Conservation (phyloP, 2,329 filamentous ascomycete genomes). For the Fusarium sp. region DNA sequence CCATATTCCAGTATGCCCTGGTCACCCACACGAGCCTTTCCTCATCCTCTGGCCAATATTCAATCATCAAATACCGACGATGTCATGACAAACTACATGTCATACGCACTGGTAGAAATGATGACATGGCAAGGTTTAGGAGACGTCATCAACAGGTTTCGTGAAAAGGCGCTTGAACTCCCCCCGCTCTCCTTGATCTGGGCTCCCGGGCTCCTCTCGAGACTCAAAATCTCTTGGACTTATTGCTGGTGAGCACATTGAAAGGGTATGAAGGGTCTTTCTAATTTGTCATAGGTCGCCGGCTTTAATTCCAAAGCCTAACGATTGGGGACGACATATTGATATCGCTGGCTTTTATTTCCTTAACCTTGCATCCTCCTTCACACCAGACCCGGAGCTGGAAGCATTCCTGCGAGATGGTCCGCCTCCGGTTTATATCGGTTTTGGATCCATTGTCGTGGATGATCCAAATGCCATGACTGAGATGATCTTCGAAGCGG, state of each 20-base stretch:
- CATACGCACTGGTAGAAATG: conserved; percentile 87
- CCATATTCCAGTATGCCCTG: conserved; percentile 79
- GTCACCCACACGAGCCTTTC: conserved; percentile 85
- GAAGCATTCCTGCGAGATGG: conserved; percentile 72
- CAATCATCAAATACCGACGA: conserved; percentile 78
- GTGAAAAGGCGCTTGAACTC: conserved; percentile 76
- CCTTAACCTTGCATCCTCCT: conserved; percentile 72
- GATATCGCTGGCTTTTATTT: conserved; percentile 82
- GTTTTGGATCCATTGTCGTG: conserved; percentile 84
- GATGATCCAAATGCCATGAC: conserved; percentile 79
- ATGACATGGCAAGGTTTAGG: conserved; percentile 93
- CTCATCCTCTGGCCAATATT: conserved; percentile 86
- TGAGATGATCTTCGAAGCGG: conserved; percentile 74
- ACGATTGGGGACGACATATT: conserved; percentile 77
- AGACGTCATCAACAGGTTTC: conserved; percentile 89
- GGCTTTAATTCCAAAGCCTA: conserved; percentile 78
- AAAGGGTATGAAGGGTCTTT: no score
- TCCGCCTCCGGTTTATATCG: conserved; percentile 80
- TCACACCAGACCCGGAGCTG: conserved; percentile 71
- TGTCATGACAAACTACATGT: conserved; percentile 82
- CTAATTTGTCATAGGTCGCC: conserved; percentile 62
- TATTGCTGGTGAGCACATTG: conserved; percentile 76
- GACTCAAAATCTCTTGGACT: conserved; percentile 82
- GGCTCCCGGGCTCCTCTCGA: conserved; percentile 80
- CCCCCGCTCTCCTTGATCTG: conserved; percentile 82